Evolutionary conservation across 371 early-diverging fungal species (phyloP).

Genomic region (Apophysomyces ossiformis): DNA sequence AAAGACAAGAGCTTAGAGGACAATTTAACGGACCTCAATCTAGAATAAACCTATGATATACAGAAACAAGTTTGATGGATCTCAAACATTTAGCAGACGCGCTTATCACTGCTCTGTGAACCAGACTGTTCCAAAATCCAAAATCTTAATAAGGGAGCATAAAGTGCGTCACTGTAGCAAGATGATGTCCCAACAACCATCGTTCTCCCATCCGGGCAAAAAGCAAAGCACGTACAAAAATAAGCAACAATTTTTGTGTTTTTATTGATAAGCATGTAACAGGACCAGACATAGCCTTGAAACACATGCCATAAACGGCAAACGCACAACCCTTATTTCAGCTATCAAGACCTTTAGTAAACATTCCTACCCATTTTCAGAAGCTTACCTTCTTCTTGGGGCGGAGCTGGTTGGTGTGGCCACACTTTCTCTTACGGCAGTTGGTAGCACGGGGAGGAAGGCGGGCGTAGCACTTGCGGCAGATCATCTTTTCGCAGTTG

Average conservation of each 20-base stretch:
- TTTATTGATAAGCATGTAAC: not conserved
- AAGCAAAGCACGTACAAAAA: too few species aligned
- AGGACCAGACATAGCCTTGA: not conserved
- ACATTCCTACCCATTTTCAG: not conserved
- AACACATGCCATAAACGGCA: not conserved
- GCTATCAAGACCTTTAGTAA: not conserved
- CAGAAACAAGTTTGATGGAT: not conserved
- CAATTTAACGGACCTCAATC: constrained; percentile 12
- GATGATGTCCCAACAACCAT: not conserved
- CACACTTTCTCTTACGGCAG: constrained; percentile 99
- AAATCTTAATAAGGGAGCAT: too few species aligned
- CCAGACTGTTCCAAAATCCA: not conserved
- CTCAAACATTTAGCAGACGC: not conserved
- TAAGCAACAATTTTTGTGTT: not conserved
- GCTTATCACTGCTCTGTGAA: not conserved
- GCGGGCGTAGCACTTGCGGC: constrained; percentile 98
- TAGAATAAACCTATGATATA: constrained; percentile 9
- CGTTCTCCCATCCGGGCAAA: not conserved
- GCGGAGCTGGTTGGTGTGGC: constrained; percentile 97
- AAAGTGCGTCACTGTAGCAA: not conserved
- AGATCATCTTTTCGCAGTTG: constrained; percentile 98
- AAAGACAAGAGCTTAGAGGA: not conserved
- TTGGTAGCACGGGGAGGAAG: constrained; percentile 97
- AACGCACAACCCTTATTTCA: constrained; percentile 7
- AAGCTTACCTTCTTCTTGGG: constrained; percentile 82